These are phyloP conservation scores for Calcarisporium arbuscula DNA, from an alignment of 2,329 filamentous ascomycete genomes.

Conservation along the genomic window DNA sequence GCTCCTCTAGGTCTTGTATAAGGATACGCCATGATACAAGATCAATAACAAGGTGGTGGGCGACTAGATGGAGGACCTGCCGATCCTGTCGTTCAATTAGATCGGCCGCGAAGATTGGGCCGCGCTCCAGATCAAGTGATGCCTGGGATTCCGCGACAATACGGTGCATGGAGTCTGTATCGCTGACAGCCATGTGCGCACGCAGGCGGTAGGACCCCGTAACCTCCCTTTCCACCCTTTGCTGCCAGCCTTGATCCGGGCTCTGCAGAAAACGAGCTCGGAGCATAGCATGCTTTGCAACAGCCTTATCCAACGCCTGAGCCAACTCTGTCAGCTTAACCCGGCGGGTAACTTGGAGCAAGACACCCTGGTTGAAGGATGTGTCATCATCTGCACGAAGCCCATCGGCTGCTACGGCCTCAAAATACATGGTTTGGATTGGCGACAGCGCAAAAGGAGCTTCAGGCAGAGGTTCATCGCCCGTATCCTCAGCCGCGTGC, in stretches of 20 bases:
- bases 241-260: neutral
- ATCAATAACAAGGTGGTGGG: conserved; percentile 1
- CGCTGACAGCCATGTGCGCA: neutral
- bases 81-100: neutral
- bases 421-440: conserved; percentile 1
- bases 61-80: conserved; percentile 10
- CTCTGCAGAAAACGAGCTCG: conserved; percentile 2
- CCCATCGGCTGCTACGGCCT: neutral
- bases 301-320: conserved; percentile 2
- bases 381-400: neutral
- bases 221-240: conserved; percentile 1
- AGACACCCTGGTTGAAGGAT: conserved; percentile 1
- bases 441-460: conserved; percentile 1
- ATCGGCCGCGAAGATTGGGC: conserved; percentile 4
- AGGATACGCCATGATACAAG: conserved; percentile 1
- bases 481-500: neutral
- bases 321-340: neutral
- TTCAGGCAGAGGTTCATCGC: neutral
- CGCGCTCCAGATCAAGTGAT: conserved; percentile 2
- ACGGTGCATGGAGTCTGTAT: neutral
- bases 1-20: conserved; percentile 1
- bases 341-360: neutral
- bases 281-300: conserved; percentile 5
- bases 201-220: conserved; percentile 4
- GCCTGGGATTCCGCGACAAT: conserved; percentile 3